Evolutionary conservation across 768 basidiomycete genomes (phyloP).

Genomic region (Agrocybe praecox): DNA sequence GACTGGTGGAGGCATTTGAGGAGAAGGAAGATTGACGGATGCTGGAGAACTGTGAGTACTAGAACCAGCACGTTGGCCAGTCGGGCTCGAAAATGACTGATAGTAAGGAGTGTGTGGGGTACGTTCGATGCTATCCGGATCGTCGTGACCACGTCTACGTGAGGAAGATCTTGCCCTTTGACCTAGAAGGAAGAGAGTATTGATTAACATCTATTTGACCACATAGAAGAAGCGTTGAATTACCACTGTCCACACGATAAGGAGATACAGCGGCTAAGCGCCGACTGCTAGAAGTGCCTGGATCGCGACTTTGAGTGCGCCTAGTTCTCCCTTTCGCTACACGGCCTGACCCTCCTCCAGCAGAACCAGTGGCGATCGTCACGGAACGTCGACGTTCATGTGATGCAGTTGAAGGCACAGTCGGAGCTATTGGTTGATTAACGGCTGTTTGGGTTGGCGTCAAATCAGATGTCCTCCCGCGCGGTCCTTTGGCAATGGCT

Average conservation of each 20-base stretch:
- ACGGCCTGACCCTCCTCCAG: slow-evolving; percentile 38
- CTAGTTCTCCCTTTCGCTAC: slow-evolving; percentile 53
- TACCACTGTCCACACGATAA: slow-evolving; percentile 67
- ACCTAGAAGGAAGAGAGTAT: slow-evolving; percentile 27
- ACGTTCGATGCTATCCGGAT: slow-evolving; percentile 55
- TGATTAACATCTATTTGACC: background rate
- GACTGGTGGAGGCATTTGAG: slow-evolving; percentile 49
- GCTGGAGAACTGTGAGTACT: slow-evolving; percentile 79
- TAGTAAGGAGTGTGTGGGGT: slow-evolving; percentile 43
- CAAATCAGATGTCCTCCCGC: slow-evolving; percentile 23
- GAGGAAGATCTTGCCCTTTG: slow-evolving; percentile 78
- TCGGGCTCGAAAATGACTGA: slow-evolving; percentile 60
- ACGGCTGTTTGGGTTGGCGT: slow-evolving; percentile 21
- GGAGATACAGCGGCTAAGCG: slow-evolving; percentile 63
- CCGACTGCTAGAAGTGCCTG: slow-evolving; percentile 47
- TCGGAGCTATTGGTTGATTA: slow-evolving; percentile 3
- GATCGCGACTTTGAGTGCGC: slow-evolving; percentile 63
- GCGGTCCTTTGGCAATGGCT: slow-evolving; percentile 51
- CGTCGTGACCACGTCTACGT: slow-evolving; percentile 72
- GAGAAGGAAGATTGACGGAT: slow-evolving; percentile 73
- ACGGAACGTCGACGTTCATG: slow-evolving; percentile 61
- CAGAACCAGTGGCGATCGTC: slow-evolving; percentile 46
- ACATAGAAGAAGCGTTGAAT: background rate
- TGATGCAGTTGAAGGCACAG: slow-evolving; percentile 31
- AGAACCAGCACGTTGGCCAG: slow-evolving; percentile 36